Evolutionary conservation across 2,329 filamentous ascomycete species (phyloP), one percentile per base, ranked within the genome.

Genomic region (Cladosporium velox): DNA sequence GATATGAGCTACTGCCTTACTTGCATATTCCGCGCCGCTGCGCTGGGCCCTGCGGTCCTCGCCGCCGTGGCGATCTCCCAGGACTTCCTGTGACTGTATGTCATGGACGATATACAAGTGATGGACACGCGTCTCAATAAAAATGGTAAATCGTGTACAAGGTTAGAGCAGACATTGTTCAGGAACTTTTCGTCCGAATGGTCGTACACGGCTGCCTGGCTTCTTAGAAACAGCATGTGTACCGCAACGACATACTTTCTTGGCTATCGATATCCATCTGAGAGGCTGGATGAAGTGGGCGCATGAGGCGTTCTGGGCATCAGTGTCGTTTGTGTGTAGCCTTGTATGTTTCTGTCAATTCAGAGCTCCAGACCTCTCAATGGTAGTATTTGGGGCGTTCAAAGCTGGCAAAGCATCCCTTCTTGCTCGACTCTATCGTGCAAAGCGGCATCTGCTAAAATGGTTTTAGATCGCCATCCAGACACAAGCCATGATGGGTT

Each of bases 201-300:
- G 3, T 18, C 8, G 21, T 7, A 12, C 8, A 3, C n/a, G 8
- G 8, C 8, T 21, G n/a, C n/a, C 7, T 4, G n/a, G 3, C 52
- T 21, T 30, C 11, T 2, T 55, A 18, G 7, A 14, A 21, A 55
- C 4, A 3, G 8, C 21, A 14, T 21, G 3, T 30, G 5, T 55
- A 30, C 52, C 14, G n/a, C 4, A 18, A 18, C 8, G 21, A 34
- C 4, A 55, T 55, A 7, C 52, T 55, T 55, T 55, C 52, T 55
- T 55, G 52, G 52, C 52, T 30, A 55, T 55, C 30, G n/a, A 55
- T 55, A 34, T 55, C 32, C 30, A 34, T 34, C 28, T 55, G 10
- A n/a, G 51, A 54, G 15, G 24, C 51, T 28, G 51, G 26, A 28
- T 34, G 52, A 8, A 55, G 2, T 34, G 28, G 28, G 28, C 26